phyloP scores from a whole-genome alignment of 129 eudicot genomes.

The Mikania micrantha region DNA sequence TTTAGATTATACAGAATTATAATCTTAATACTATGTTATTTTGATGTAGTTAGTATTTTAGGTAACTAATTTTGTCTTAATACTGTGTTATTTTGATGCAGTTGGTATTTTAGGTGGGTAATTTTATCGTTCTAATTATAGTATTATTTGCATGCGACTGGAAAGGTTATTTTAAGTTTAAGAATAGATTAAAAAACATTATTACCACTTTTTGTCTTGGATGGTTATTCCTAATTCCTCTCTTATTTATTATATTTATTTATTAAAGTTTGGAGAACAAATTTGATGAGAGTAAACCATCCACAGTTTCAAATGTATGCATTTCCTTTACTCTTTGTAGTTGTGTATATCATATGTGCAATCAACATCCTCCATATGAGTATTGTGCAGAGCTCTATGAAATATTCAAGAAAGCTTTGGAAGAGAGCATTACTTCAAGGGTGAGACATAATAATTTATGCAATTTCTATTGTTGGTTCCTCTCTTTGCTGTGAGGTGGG shows the following conservation, averaged over 20 bases:
- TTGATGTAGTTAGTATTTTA: neutral
- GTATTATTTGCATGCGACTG: neutral
- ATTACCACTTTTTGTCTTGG: neutral
- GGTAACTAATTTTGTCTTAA: no score
- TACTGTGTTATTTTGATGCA: no score
- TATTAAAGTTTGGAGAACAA: neutral
- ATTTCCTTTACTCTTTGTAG: slow-evolving; percentile 39
- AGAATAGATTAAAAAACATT: neutral
- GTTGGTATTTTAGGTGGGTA: no score
- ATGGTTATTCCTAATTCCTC: neutral
- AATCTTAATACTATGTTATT: neutral
- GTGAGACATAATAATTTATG: slow-evolving; percentile 18
- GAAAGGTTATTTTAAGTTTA: neutral
- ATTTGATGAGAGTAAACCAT: neutral
- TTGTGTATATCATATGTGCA: slow-evolving; percentile 53
- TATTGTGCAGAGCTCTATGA: slow-evolving; percentile 34
- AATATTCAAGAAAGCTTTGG: slow-evolving; percentile 31
- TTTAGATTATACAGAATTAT: neutral
- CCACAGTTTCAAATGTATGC: neutral
- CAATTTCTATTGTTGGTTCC: neutral
- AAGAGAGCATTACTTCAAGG: slow-evolving; percentile 37
- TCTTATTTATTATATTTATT: no score
- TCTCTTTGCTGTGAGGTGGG: neutral
- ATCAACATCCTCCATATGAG: slow-evolving; percentile 32
- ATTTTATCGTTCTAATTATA: neutral